Percentiles rank a stretch among this genome's conserved stretches.
Evolutionary conservation across 116 monocot species (phyloP).

Genomic region (Iris pallida): DNA sequence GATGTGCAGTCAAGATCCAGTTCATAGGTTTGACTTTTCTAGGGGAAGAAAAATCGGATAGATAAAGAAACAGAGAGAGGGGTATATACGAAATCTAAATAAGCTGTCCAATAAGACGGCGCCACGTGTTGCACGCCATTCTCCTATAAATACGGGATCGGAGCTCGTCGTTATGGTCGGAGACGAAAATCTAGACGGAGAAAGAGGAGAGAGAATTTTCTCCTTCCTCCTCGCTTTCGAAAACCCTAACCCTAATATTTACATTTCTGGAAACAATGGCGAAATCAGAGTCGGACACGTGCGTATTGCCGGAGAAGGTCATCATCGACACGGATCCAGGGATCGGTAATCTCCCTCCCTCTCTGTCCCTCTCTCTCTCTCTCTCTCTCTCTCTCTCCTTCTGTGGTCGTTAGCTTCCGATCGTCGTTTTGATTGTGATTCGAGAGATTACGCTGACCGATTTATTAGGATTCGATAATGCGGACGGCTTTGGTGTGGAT

Average conservation of each 20-base stretch:
- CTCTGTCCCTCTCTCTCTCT: background rate
- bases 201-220: background rate
- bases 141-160: too few species aligned
- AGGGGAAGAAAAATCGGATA: too few species aligned
- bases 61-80: too few species aligned
- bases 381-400: background rate
- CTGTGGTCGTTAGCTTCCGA: background rate
- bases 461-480: background rate
- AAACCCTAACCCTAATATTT: slow-evolving; percentile 2
- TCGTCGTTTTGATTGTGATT: background rate
- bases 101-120: too few species aligned
- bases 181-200: too few species aligned
- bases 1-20: too few species aligned
- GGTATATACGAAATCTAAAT: too few species aligned
- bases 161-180: too few species aligned
- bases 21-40: too few species aligned
- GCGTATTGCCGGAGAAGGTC: slow-evolving; percentile 34
- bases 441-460: background rate
- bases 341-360: slow-evolving; percentile 45
- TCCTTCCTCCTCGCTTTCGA: background rate
- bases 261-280: background rate
- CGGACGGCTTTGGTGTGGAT: background rate
- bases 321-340: slow-evolving; percentile 99
- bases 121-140: too few species aligned
- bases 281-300: slow-evolving; percentile 4